Conservation (phyloP, 139 green algal species). For the Chlamydomonas sp. region DNA sequence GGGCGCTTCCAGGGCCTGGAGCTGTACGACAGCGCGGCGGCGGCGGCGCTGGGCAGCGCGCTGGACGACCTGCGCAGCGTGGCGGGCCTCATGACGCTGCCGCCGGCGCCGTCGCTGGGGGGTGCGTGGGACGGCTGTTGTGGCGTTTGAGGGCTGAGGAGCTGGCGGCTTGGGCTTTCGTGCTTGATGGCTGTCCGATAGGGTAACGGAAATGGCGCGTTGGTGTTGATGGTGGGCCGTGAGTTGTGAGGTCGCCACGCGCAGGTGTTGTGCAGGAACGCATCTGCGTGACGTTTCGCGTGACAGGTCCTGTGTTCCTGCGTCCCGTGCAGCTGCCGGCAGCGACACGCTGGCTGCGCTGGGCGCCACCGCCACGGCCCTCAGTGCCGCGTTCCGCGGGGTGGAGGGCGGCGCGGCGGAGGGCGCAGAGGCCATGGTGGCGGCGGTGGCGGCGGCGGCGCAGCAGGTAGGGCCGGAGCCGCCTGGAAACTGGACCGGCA, state of each 20-base stretch:
- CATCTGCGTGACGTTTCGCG: not conserved
- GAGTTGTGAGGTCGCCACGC: too few relatives aligned
- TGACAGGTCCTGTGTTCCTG: not conserved
- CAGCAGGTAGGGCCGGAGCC: not conserved
- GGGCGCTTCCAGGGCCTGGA: not conserved
- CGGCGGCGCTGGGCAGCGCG: conserved; percentile 12
- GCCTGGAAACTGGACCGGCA: too few relatives aligned
- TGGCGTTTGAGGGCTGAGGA: too few relatives aligned
- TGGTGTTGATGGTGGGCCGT: too few relatives aligned
- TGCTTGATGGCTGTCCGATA: too few relatives aligned
- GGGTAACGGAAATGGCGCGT: too few relatives aligned
- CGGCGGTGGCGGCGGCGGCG: not conserved
- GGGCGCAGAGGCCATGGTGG: not conserved
- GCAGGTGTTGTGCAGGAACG: too few relatives aligned
- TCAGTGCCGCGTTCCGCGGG: not conserved
- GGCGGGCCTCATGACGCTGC: conserved; percentile 33
- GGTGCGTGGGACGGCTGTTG: not conserved
- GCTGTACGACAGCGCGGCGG: not conserved
- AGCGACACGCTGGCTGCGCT: not conserved
- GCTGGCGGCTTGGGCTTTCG: too few relatives aligned
- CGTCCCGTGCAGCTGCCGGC: not conserved
- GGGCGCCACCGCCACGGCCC: not conserved
- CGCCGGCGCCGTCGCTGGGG: conserved; percentile 23
- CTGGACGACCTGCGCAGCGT: conserved; percentile 14
- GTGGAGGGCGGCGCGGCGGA: not conserved